A percentile compares a stretch with the other conserved stretches of the same genome.
phyloP scores from a whole-genome alignment of 2,329 filamentous ascomycete genomes.

The Sclerotiophoma versabilis region DNA sequence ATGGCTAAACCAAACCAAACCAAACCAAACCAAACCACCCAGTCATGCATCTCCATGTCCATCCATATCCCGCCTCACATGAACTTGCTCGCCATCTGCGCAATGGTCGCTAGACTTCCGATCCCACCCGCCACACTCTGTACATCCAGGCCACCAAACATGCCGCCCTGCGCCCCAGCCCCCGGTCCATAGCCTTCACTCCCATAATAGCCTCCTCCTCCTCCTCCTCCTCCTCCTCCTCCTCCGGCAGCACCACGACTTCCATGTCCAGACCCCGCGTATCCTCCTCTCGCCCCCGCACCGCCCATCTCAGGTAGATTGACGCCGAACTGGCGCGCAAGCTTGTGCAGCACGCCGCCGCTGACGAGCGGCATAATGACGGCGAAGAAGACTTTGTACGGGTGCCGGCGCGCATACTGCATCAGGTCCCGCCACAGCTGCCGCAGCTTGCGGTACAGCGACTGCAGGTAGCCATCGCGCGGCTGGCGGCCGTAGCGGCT shows the following conservation, averaged over 20 bases:
- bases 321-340: conserved; percentile 81
- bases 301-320: conserved; percentile 67
- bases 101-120: conserved; percentile 55
- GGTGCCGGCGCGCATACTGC: conserved; percentile 82
- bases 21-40: background rate
- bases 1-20: background rate
- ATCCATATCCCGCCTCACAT: conserved; percentile 47
- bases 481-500: conserved; percentile 81
- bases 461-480: conserved; percentile 77
- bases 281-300: conserved; percentile 31
- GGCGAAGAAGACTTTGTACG: conserved; percentile 87
- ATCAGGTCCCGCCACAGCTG: conserved; percentile 81
- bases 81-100: conserved; percentile 54
- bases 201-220: conserved; percentile 54
- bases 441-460: conserved; percentile 76
- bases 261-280: conserved; percentile 27
- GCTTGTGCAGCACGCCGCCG: conserved; percentile 78
- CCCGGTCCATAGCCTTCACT: conserved; percentile 51
- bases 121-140: conserved; percentile 36
- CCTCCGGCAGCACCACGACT: too few relatives aligned
- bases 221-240: too few relatives aligned
- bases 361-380: conserved; percentile 88
- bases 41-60: too few relatives aligned
- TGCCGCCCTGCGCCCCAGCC: conserved; percentile 25
- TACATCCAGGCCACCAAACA: conserved; percentile 38